Conservation (phyloP, 257 asterid genomes). For the Knoxia roxburghii region DNA sequence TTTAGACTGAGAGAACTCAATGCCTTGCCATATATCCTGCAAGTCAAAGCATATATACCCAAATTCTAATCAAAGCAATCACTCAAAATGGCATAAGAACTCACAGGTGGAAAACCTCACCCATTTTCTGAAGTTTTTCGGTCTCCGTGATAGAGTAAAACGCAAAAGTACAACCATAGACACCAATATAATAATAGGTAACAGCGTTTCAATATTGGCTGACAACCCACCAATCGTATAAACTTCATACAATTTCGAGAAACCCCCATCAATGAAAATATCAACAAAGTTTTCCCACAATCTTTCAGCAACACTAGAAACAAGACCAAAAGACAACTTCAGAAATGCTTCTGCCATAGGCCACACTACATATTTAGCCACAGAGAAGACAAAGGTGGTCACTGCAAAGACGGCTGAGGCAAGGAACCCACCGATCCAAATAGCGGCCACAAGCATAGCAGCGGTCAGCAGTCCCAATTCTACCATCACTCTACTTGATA, state of each 20-base stretch:
- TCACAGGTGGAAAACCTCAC: constrained; percentile 40
- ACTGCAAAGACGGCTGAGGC: constrained; percentile 90
- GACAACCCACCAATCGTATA: constrained; percentile 76
- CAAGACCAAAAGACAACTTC: constrained; percentile 54
- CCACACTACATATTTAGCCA: constrained; percentile 65
- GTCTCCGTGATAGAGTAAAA: constrained; percentile 90
- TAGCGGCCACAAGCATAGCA: constrained; percentile 75
- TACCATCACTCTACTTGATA: constrained; percentile 88
- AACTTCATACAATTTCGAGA: constrained; percentile 54
- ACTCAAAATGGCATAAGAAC: constrained; percentile 20
- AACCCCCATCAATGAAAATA: constrained; percentile 60
- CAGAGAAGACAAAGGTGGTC: constrained; percentile 57
- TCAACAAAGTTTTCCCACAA: constrained; percentile 66
- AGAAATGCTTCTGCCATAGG: constrained; percentile 77
- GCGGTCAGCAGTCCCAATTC: constrained; percentile 84
- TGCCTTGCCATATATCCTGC: constrained; percentile 99
- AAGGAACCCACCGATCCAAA: constrained; percentile 74
- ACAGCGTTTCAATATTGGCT: constrained; percentile 66
- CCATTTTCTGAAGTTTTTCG: constrained; percentile 93
- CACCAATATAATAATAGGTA: constrained; percentile 66
- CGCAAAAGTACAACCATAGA: constrained; percentile 89
- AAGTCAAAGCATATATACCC: constrained; percentile 22
- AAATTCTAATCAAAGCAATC: constrained; percentile 8
- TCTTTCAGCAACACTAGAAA: constrained; percentile 53
- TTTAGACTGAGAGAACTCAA: constrained; percentile 93